Base-by-base conservation (phyloP, 768 basidiomycete species). In the Pleurotus sapidus region DNA sequence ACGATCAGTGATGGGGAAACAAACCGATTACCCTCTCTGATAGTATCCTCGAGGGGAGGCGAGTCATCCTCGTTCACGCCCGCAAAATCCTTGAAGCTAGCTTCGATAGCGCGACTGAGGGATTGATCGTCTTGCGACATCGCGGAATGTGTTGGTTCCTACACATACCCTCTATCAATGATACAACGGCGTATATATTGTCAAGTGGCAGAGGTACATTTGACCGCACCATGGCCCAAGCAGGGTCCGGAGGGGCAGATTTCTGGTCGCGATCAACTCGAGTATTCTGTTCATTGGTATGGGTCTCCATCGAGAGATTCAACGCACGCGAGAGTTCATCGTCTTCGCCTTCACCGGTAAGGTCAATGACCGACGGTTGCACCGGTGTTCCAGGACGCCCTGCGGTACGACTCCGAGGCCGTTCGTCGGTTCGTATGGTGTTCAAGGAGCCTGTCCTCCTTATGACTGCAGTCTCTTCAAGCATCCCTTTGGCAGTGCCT, bases 191-290 rank as follows among this genome's bases (percentile, higher is more conserved):
- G 9, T 8, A n/a, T 30, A 18, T 30, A 37, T 17, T 11, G 34
- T 49, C 30, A 34, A 34, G 9, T 43, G 43, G 17, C 9, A 5
- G 63, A 67, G 67, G 65, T 72, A 88, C 88, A 66, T 87, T 84
- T 5, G 87, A 83, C 17, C 83, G 82, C 6, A 89, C 87, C 66
- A 89, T 68, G 49, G 86, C 84, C 88, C 88, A 89, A 55, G 77
- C 78, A 1, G 86, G 80, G 65, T 89, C 77, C 1, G 88, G 77
- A 3, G 84, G 78, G 42, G 88, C 77, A 39, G 84, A 73, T 34
- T 34, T 34, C 9, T 34, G 30, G 30, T 34, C 30, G 30, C 30
- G 30, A 59, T 80, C 85, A 14, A 86, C 84, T 0, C 82, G 77
- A 68, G 89, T 84, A 42, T 75, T 72, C 1, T 78, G 68, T 5